Evolutionary conservation across 768 basidiomycete species (phyloP).

Genomic region (Boletus subparvulus): DNA sequence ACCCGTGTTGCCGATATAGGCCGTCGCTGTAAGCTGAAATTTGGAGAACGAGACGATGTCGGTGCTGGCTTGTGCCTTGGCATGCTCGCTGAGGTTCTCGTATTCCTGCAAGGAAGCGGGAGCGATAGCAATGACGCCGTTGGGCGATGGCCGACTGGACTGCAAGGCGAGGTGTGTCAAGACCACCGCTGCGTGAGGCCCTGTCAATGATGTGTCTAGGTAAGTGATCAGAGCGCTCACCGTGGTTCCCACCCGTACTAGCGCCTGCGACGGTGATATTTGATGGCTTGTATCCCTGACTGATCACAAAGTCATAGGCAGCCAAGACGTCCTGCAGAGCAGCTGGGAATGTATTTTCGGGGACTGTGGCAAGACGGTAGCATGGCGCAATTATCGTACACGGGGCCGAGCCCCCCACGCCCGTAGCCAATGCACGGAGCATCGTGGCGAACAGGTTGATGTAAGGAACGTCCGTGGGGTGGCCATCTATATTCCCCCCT

Average conservation of each 20-base stretch:
- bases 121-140: conserved; percentile 56
- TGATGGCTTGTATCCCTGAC: conserved; percentile 7
- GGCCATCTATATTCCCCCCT: conserved; percentile 5
- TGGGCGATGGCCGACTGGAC: conserved; percentile 48
- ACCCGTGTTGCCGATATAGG: too few species aligned
- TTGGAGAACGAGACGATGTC: neutral
- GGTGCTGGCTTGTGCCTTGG: neutral
- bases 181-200: conserved; percentile 1
- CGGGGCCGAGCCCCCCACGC: neutral
- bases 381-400: conserved; percentile 10
- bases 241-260: conserved; percentile 19
- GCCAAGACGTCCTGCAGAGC: conserved; percentile 14
- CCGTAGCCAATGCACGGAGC: neutral
- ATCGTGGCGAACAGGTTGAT: neutral
- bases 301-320: conserved; percentile 15
- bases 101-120: conserved; percentile 34
- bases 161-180: conserved; percentile 41
- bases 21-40: neutral
- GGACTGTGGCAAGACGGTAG: conserved; percentile 13
- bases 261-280: conserved; percentile 16
- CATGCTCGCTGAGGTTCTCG: neutral
- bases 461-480: conserved; percentile 4
- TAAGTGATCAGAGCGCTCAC: neutral
- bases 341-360: conserved; percentile 16
- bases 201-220: neutral